A percentile compares a stretch with the other conserved stretches of the same genome.
These are phyloP conservation scores for Clarireedia homoeocarpa DNA, from an alignment of 2,329 filamentous ascomycete genomes.

Conservation along the genomic window DNA sequence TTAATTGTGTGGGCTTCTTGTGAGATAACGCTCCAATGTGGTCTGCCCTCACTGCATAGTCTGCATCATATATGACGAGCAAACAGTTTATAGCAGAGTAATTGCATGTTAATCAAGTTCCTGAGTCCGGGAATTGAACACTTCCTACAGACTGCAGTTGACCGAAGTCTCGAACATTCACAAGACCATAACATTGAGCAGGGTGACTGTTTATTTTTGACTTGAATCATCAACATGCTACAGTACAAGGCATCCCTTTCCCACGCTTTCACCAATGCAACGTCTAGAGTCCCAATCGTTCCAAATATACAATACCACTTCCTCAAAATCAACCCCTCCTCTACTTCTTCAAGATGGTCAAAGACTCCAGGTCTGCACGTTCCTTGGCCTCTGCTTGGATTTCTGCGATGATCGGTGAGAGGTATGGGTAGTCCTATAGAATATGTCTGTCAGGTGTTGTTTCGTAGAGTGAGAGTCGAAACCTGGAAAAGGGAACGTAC, in stretches of 20 bases:
- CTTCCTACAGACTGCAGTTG: no score
- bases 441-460: background rate
- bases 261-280: background rate
- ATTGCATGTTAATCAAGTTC: no score
- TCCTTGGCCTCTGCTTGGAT: constrained; percentile 61
- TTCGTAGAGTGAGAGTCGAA: constrained; percentile 14
- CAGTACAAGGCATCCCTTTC: constrained; percentile 5
- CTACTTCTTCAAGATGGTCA: constrained; percentile 43
- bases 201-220: constrained; percentile 2
- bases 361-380: constrained; percentile 59
- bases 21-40: background rate
- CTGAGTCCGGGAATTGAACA: no score
- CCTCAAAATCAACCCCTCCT: background rate
- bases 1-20: background rate
- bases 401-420: constrained; percentile 59
- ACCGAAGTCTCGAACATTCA: no score
- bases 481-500: constrained; percentile 35
- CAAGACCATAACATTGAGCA: background rate
- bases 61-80: no score
- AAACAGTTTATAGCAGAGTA: no score
- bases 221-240: constrained; percentile 4
- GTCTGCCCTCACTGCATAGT: no score
- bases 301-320: constrained; percentile 16
- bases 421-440: constrained; percentile 55
- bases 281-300: background rate